Evolutionary conservation across 2,329 filamentous ascomycete genomes (phyloP).

Genomic region (Talaromyces sp.): DNA sequence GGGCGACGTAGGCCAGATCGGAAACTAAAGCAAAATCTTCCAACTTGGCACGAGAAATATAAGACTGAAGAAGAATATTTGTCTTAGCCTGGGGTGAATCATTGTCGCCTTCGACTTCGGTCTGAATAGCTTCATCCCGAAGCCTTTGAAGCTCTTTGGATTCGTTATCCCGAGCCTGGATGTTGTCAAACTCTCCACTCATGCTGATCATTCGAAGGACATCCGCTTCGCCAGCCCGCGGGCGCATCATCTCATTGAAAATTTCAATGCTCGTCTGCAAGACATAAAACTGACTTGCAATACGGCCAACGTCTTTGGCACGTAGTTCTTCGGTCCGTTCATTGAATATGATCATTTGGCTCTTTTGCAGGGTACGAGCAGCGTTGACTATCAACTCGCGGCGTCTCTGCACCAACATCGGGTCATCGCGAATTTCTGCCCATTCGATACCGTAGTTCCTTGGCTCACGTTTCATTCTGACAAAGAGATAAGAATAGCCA

Average conservation of each 20-base stretch:
- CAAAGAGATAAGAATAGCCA: conserved; percentile 94
- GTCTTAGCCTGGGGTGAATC: conserved; percentile 78
- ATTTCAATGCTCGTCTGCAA: conserved; percentile 89
- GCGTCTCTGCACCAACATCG: conserved; percentile 76
- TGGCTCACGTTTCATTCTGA: conserved; percentile 90
- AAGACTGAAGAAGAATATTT: conserved; percentile 88
- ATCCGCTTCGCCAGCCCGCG: conserved; percentile 80
- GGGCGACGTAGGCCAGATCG: conserved; percentile 89
- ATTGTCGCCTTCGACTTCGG: conserved; percentile 66
- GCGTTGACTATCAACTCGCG: conserved; percentile 84
- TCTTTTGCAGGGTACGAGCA: conserved; percentile 77
- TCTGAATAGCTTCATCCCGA: conserved; percentile 64
- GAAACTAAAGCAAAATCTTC: conserved; percentile 93
- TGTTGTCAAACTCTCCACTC: conserved; percentile 97
- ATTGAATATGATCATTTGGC: conserved; percentile 99
- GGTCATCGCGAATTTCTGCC: conserved; percentile 83
- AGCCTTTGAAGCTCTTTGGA: conserved; percentile 77
- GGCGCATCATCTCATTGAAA: conserved; percentile 92
- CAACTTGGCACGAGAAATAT: conserved; percentile 79
- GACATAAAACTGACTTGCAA: conserved; percentile 96
- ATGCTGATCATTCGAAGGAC: conserved; percentile 94
- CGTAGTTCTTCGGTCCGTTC: conserved; percentile 87
- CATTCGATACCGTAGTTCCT: conserved; percentile 93
- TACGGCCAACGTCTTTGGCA: conserved; percentile 90
- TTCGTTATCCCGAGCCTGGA: conserved; percentile 86